Base-by-base conservation (phyloP, 352 stramenopile genomes). In the Pythium phragmitis region DNA sequence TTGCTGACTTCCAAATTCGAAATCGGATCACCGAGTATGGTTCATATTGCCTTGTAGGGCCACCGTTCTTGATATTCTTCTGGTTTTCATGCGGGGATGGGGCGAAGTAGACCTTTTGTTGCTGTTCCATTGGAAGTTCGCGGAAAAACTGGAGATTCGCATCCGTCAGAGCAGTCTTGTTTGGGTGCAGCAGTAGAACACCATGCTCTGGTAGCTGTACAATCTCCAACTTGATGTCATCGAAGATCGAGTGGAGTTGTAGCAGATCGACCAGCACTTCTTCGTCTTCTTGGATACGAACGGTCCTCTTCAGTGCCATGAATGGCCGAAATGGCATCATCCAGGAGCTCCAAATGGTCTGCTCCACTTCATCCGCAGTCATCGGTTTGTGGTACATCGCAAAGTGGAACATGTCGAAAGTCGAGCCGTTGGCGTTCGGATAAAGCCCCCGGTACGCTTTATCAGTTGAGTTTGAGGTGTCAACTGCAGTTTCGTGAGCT, bases 391-490 rank as follows among this genome's bases (percentile, higher is more conserved):
- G 34, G 37, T 89, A 90, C 1, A 92, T 79, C 8, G 75, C 79
- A 43, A 92, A 88, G 36, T 92, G 81, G 47, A 91, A 92, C 16
- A 92, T 33, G 43, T 92, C 83, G 47, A 90, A 91, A 6, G 48
- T 75, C 9, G 81, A 86, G 4, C 60, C 57, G n/a, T 70, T 60
- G 13, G 70, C 79, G 53, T 82, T 64, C 36, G 79, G 74, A 46
- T 83, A 88, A 41, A 77, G 41, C 6, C 46, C 34, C 39, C 28
- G 34, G 23, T 37, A 19, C 11, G 5, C 34, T 39, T 39, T 13
- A 13, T 39, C 11, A 39, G 34, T 14, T 39, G 34, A 39, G 34
- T 39, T 39, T 39, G 34, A 39, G 34, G 11, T 7, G 13, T 9
- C 16, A n/a, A 46, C 13, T 46, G 17, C 39, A 16, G 13, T 21